phyloP scores from a whole-genome alignment of 1,139 yeast species.

The Pichia cactophila region DNA sequence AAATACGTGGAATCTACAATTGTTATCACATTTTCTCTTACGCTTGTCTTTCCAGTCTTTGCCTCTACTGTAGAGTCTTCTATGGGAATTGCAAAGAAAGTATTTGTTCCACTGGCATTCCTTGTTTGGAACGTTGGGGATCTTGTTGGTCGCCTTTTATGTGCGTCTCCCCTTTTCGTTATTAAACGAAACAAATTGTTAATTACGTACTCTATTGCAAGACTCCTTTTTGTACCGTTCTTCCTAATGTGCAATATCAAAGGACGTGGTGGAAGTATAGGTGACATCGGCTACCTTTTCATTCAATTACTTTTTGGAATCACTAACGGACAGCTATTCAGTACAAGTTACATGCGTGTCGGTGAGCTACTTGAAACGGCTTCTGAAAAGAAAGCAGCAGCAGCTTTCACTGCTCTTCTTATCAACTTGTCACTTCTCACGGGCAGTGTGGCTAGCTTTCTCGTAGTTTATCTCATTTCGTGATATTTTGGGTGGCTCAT shows the following conservation, averaged over 20 bases:
- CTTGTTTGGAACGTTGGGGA: conserved; percentile 90
- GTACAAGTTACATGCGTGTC: conserved; percentile 76
- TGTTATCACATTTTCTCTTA: conserved; percentile 65
- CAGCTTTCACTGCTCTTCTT: conserved; percentile 80
- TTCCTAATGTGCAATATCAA: conserved; percentile 63
- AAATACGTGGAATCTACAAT: conserved; percentile 61
- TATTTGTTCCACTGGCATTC: conserved; percentile 71
- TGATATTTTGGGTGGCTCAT: background rate
- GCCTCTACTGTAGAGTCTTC: conserved; percentile 60
- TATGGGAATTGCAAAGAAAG: conserved; percentile 33
- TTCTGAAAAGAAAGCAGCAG: conserved; percentile 82
- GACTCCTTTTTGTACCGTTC: conserved; percentile 54
- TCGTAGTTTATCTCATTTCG: conserved; percentile 37
- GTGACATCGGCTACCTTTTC: conserved; percentile 61
- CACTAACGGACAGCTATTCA: conserved; percentile 79
- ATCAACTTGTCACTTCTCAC: conserved; percentile 67
- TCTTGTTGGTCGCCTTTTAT: conserved; percentile 61
- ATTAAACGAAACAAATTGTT: conserved; percentile 36
- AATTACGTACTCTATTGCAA: conserved; percentile 43
- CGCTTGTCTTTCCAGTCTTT: conserved; percentile 83
- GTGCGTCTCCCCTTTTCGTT: conserved; percentile 45
- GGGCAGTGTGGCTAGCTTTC: conserved; percentile 71
- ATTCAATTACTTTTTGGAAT: conserved; percentile 75
- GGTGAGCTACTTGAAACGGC: conserved; percentile 50
- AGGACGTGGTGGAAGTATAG: conserved; percentile 35